Evolutionary conservation across 2,329 filamentous ascomycete genomes (phyloP), one percentile per base, ranked within the genome.

Genomic region (Endocalyx cinctus): DNA sequence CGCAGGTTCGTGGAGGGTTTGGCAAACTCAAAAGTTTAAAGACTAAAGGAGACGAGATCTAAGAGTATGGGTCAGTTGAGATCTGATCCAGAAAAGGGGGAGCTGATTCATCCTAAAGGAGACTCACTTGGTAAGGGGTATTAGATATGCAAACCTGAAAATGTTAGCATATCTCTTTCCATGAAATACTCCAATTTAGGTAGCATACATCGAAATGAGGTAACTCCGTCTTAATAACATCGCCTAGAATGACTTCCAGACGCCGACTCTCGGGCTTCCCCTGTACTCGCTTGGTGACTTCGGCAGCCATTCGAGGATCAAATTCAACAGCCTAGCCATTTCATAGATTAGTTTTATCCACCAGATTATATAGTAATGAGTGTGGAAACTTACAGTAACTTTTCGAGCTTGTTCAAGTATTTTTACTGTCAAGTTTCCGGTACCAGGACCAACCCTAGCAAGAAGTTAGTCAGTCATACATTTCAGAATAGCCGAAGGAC

Each of bases 241-340:
- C 92, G 26, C 92, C 92, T 6, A 98, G 69, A 31, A 96, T 68
- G 23, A 97, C 80, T 49, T 96, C 88, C 23, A 98, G 68, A 45
- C 87, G 80, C 58, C 87, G 88, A 57, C 86, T 82, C 47, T 83
- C 75, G 0, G 89, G 87, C 27, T 82, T 94, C 14, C 87, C 89
- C 62, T 96, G 89, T 7, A 97, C 89, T 52, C 90, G 84, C 64
- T 94, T 94, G 28, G 87, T 92, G 43, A 96, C 76, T 65, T 97
- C 92, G 38, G 90, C 90, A 10, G 87, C 88, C 92, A 97, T 97
- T 54, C 92, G 76, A 14, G 92, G 89, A 64, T 98, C 92, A 59
- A 96, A 74, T 67, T 98, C 92, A 31, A 96, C 86, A 4, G 86
- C 85, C 45, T 49, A 19, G 27, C 26, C n/a, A 15, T 5, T 8